Conservation (phyloP, 1,139 yeast species). For the Blastobotrys arbuscula region DNA sequence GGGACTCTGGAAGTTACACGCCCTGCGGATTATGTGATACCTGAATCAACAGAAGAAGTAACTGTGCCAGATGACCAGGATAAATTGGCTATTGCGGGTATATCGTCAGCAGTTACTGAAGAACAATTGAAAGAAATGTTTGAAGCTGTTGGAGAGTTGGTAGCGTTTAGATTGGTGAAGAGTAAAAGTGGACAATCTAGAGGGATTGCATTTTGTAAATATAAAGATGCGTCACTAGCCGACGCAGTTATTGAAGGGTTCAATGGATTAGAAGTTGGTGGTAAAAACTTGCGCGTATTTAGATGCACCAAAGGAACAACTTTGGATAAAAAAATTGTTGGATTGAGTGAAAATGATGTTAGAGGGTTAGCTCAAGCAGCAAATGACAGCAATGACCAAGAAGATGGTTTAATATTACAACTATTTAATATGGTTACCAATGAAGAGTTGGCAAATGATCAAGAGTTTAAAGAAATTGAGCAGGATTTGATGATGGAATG, state of each 20-base stretch:
- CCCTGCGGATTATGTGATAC: conserved; percentile 49
- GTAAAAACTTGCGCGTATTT: conserved; percentile 32
- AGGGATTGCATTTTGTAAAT: conserved; percentile 45
- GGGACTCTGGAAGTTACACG: conserved; percentile 8
- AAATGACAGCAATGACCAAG: conserved; percentile 16
- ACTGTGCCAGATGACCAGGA: conserved; percentile 28
- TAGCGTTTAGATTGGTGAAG: conserved; percentile 32
- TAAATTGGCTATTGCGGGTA: conserved; percentile 38
- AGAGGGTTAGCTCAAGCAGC: conserved; percentile 25
- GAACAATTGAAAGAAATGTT: conserved; percentile 37
- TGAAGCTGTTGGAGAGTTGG: conserved; percentile 37
- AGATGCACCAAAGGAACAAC: conserved; percentile 33
- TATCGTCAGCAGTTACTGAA: conserved; percentile 38
- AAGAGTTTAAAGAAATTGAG: conserved; percentile 44
- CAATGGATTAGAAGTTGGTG: conserved; percentile 32
- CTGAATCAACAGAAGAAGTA: conserved; percentile 18
- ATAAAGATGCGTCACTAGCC: conserved; percentile 26
- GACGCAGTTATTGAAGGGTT: conserved; percentile 31
- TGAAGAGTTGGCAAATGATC: conserved; percentile 54
- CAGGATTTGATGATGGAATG: conserved; percentile 53
- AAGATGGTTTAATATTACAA: conserved; percentile 49
- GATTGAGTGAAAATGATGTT: conserved; percentile 8
- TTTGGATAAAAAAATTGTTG: conserved; percentile 14
- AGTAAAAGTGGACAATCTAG: conserved; percentile 37
- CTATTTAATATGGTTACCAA: conserved; percentile 61